Base-by-base conservation (phyloP, 352 stramenopile genomes). In the Globisporangium spinosum region DNA sequence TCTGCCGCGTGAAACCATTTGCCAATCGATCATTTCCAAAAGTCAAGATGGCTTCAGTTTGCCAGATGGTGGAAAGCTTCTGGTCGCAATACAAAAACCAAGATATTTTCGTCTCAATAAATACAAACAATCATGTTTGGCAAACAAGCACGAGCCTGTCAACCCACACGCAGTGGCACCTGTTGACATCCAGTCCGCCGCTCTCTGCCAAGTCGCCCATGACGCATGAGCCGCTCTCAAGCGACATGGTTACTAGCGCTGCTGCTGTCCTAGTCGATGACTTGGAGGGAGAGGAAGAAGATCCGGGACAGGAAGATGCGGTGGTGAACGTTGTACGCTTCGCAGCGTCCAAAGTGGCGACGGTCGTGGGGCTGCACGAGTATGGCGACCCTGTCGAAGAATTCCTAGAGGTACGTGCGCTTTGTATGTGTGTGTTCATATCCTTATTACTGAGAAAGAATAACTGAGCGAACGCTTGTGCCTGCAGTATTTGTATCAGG, bases 291-390 rank as follows among this genome's bases (percentile, higher is more conserved):
- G 20, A 40, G 8, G 15, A 27, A 20, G 53, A 38, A 29, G 23
- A 58, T 10, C 23, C 4, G 6, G 22, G 45, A 32, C 10, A 56
- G 2, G 2, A 34, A 25, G 5, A 45, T 3, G 23, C 15, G 12
- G 34, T 20, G 0, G 15, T 57, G 38, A 35, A 51, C 13, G 67
- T 84, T 29, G 71, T 92, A 61, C 86, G 79, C 59, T 82, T 89
- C 54, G 85, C 84, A 38, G 86, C 86, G 55, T 93, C 84, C 32
- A 89, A 88, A 56, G 79, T 94, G 53, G 86, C 86, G 56, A 74
- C 83, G 7, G 71, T 90, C 32, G 74, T 85, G 35, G 84, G 86
- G 35, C 75, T 94, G 43, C 86, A 94, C 64, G 86, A 90, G 69
- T 94, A 82, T 60, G 82, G 80, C 0, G 78, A 92, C 62, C 58